Conservation (phyloP, 345 rosid genomes). For the Bruguiera gymnorhiza region DNA sequence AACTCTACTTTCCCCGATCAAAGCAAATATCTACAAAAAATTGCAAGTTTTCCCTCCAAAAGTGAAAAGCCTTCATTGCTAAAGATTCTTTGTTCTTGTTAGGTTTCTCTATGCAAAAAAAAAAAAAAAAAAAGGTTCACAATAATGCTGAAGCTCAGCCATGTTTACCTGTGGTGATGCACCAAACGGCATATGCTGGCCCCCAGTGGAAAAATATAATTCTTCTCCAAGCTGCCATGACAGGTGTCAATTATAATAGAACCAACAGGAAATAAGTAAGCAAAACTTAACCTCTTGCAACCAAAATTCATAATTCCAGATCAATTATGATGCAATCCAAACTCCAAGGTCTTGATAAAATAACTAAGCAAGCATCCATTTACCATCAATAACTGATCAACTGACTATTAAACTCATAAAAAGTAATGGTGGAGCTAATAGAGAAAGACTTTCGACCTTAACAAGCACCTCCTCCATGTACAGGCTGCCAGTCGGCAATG, state of each 20-base stretch:
- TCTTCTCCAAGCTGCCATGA: conserved; percentile 78
- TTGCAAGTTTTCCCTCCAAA: too few species aligned
- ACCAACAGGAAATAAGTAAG: not conserved
- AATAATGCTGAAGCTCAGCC: conserved; percentile 3
- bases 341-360: conserved; percentile 3
- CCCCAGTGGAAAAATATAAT: conserved; percentile 72
- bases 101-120: not conserved
- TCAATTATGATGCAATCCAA: not conserved
- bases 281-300: not conserved
- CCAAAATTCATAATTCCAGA: not conserved
- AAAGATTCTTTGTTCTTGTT: too few species aligned
- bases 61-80: too few species aligned
- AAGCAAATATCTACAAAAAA: too few species aligned
- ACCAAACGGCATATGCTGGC: conserved; percentile 88
- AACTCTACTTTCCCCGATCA: too few species aligned
- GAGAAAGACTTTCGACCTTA: conserved; percentile 50
- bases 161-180: conserved; percentile 90
- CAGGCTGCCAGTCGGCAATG: conserved; percentile 67
- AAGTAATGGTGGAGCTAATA: not conserved
- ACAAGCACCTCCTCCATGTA: conserved; percentile 95
- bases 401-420: conserved; percentile 4
- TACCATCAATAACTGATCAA: conserved; percentile 6
- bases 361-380: conserved; percentile 9
- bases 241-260: conserved; percentile 2
- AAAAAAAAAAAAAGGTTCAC: not conserved